Evolutionary conservation across 805 yeast genomes (phyloP).

Genomic region (Hanseniaspora thailandica): DNA sequence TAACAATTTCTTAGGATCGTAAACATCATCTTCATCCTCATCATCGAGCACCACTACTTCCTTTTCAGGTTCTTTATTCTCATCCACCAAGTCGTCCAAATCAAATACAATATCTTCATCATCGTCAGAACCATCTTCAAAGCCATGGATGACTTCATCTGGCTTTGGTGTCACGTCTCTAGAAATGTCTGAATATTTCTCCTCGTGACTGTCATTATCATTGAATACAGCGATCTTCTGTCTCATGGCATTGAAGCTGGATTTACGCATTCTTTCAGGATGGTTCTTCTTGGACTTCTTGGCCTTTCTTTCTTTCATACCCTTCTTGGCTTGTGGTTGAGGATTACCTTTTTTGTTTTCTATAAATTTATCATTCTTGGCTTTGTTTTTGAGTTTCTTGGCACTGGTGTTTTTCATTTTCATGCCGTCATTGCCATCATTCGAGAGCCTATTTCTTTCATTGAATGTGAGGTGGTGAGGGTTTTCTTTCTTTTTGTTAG

Average conservation of each 20-base stretch:
- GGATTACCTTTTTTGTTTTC: neutral
- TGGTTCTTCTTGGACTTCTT: slow-evolving; percentile 13
- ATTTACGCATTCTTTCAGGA: slow-evolving; percentile 25
- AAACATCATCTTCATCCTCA: slow-evolving; percentile 21
- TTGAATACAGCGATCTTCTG: slow-evolving; percentile 25
- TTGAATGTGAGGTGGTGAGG: slow-evolving; percentile 7
- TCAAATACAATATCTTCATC: slow-evolving; percentile 24
- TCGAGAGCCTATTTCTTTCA: neutral
- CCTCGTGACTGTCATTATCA: slow-evolving; percentile 21
- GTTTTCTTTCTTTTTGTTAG: neutral
- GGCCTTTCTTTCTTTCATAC: slow-evolving; percentile 12
- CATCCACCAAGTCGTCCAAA: slow-evolving; percentile 7
- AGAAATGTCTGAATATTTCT: slow-evolving; percentile 24
- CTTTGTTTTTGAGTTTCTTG: slow-evolving; percentile 6
- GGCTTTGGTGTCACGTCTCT: slow-evolving; percentile 4
- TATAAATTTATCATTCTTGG: slow-evolving; percentile 2
- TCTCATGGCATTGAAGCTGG: slow-evolving; percentile 25
- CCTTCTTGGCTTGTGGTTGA: neutral
- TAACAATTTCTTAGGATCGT: slow-evolving; percentile 20
- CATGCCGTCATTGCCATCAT: neutral
- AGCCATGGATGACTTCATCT: slow-evolving; percentile 14
- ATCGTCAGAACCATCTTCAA: slow-evolving; percentile 12
- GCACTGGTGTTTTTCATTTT: slow-evolving; percentile 4
- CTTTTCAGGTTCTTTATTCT: slow-evolving; percentile 2
- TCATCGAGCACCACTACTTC: neutral